Base-by-base conservation (phyloP, 1,284 basidiomycete species). In the Boletus holoroseus region DNA sequence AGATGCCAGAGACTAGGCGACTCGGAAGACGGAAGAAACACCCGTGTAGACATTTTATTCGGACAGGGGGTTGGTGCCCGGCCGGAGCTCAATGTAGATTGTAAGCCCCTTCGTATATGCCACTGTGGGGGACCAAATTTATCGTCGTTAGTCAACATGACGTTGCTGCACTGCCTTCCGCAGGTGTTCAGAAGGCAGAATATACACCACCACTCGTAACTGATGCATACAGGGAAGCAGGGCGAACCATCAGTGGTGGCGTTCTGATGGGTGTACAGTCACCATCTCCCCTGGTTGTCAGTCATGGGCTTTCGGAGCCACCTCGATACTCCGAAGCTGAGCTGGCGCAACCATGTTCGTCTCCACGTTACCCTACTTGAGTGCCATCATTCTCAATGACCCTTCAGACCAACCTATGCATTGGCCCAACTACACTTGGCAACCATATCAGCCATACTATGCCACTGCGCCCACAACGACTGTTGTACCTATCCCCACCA, bases 31-130 rank as follows among this genome's bases (percentile, higher is more conserved):
- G 69, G 60, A 69, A 69, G 50, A 76, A 67, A 26, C 62, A 68
- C 11, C 64, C 71, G 7, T 77, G 74, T 53, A 68, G 68, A 50
- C 72, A 76, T 58, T 76, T 71, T 54, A 51, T 69, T 39, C 70
- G 69, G 53, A 71, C 70, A 49, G 64, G 68, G 18, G 76, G 75
- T 5, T 71, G 68, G 69, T 78, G 76, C 57, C 74, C 73, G 2
- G 56, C 69, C 11, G 75, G 71, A 15, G 62, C 69, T 11, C 59
- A 64, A n/a, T 78, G 76, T 53, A 70, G 63, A 54, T 76, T 76
- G 77, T 78, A 61, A 56, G 76, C 60, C 28, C 11, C 36, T 43
- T 44, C 22, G 44, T 32, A 34, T 16, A 40, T 47, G 32, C 28
- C 38, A 36, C 8, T 15, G 46, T 44, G 9, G 8, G 11, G n/a